Conservation (phyloP, 768 basidiomycete genomes). For the Coprinopsis sp. region DNA sequence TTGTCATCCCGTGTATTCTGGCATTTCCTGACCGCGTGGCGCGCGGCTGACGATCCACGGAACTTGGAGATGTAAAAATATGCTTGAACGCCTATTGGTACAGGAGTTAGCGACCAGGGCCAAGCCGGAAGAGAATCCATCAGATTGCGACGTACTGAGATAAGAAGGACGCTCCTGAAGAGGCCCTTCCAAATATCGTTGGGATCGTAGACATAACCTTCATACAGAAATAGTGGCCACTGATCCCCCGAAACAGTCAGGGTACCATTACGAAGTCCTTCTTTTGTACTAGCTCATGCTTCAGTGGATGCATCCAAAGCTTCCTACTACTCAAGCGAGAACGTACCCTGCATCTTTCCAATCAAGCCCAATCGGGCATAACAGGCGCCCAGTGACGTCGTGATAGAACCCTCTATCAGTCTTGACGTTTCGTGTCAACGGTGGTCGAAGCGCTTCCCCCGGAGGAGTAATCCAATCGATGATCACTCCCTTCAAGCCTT, state of each 20-base stretch:
- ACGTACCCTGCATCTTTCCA: not conserved
- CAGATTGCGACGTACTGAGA: not conserved
- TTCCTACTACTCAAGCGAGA: not conserved
- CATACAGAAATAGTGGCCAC: not conserved
- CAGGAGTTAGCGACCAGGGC: not conserved
- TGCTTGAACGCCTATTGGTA: conserved; percentile 2
- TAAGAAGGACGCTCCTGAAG: not conserved
- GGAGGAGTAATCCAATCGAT: conserved; percentile 16
- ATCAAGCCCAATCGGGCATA: not conserved
- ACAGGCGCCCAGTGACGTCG: not conserved
- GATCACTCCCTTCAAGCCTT: conserved; percentile 1
- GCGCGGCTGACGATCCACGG: not conserved
- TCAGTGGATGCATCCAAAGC: too few species aligned
- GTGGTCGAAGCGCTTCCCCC: conserved; percentile 7
- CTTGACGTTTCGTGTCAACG: conserved; percentile 12
- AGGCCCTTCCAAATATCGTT: not conserved
- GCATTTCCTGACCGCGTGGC: conserved; percentile 1
- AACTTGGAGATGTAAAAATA: conserved; percentile 7
- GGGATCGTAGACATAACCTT: not conserved
- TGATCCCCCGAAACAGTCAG: not conserved
- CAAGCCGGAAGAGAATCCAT: not conserved
- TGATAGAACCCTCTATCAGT: conserved; percentile 11
- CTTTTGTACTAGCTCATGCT: not conserved
- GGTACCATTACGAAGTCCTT: not conserved
- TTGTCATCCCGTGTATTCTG: conserved; percentile 1